Percentiles rank a stretch among this genome's conserved stretches.
phyloP scores from a whole-genome alignment of 73 alveolate species.

The Stentor coeruleus region DNA sequence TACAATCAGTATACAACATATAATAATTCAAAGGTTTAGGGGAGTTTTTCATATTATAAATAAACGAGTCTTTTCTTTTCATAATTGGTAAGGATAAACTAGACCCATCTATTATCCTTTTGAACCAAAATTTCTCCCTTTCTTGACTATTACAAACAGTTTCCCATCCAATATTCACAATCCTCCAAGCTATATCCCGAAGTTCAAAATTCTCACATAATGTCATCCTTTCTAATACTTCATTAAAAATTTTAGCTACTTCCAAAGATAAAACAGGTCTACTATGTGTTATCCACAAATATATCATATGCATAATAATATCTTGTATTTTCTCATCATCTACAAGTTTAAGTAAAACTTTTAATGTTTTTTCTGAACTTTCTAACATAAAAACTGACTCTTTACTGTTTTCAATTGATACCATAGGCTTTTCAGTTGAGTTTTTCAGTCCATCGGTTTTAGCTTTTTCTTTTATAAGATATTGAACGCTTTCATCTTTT shows the following conservation, averaged over 20 bases:
- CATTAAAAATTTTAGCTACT: neutral
- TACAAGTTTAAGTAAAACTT: neutral
- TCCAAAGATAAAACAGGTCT: neutral
- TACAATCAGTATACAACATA: neutral
- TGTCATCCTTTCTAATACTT: neutral
- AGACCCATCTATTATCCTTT: neutral
- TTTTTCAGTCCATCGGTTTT: neutral
- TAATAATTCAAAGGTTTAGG: neutral
- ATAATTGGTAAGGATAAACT: neutral
- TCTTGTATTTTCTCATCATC: neutral
- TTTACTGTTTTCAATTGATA: neutral
- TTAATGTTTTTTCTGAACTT: neutral
- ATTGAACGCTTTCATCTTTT: neutral
- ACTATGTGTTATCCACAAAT: neutral
- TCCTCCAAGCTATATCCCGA: neutral
- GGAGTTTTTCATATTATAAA: neutral
- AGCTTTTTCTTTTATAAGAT: neutral
- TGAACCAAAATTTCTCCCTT: neutral
- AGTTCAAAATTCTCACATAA: neutral
- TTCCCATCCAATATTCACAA: constrained; percentile 10
- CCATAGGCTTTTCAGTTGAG: neutral
- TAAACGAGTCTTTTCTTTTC: constrained; percentile 4
- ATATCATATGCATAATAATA: neutral
- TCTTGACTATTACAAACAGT: neutral
- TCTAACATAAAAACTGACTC: neutral